Percentiles rank a stretch among this genome's conserved stretches.
phyloP scores from a whole-genome alignment of 805 yeast genomes.

The Candida verbasci region DNA sequence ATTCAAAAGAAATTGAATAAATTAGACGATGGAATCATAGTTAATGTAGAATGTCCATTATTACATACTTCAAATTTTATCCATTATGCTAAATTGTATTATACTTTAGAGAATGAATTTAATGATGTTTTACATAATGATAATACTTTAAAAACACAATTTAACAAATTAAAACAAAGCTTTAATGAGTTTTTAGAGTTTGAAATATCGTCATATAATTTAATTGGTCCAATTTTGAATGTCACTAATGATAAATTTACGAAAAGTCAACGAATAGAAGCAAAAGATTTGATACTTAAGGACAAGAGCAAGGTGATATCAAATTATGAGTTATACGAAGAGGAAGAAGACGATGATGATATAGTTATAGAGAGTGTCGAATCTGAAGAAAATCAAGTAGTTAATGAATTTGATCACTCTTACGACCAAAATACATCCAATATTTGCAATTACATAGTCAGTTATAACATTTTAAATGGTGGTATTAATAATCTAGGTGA shows the following conservation, averaged over 20 bases:
- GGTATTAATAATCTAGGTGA: conserved; percentile 18
- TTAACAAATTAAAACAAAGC: conserved; percentile 17
- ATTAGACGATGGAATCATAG: conserved; percentile 24
- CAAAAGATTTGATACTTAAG: conserved; percentile 8
- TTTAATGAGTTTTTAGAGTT: conserved; percentile 22
- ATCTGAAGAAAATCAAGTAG: conserved; percentile 6
- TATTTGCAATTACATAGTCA: conserved; percentile 26
- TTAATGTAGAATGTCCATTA: conserved; percentile 11
- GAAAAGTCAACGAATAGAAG: conserved; percentile 12
- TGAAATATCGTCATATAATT: conserved; percentile 20
- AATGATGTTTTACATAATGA: conserved; percentile 12
- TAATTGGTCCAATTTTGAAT: conserved; percentile 8
- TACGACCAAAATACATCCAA: conserved; percentile 17
- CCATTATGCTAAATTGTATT: conserved; percentile 30
- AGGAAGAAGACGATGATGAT: conserved; percentile 8
- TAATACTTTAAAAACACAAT: conserved; percentile 9
- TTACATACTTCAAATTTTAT: conserved; percentile 23
- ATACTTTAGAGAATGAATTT: conserved; percentile 24
- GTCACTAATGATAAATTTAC: conserved; percentile 15
- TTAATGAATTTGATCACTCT: neutral
- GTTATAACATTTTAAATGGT: conserved; percentile 26
- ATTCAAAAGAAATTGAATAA: conserved; percentile 24
- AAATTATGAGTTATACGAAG: conserved; percentile 14
- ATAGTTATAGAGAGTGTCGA: conserved; percentile 5
- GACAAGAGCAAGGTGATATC: neutral